These are phyloP conservation scores for Paramecium octaurelia DNA, from an alignment of 73 alveolate species.

Conservation along the genomic window DNA sequence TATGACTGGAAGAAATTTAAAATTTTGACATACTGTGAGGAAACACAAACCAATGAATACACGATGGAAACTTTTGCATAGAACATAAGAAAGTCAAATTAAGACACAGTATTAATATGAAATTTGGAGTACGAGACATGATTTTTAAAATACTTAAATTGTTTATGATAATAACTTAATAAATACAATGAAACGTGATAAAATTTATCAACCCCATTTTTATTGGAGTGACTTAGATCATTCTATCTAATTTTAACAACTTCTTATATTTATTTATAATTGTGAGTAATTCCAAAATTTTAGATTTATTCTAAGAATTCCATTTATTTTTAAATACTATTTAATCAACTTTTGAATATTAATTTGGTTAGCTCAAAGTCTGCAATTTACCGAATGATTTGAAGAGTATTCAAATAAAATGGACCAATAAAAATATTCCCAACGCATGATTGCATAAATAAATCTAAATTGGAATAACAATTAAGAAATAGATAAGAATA, in stretches of 20 bases:
- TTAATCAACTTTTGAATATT: no score
- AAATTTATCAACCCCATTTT: neutral
- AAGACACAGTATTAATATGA: neutral
- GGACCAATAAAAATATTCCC: neutral
- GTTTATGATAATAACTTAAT: neutral
- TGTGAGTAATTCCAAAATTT: no score
- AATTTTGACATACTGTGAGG: neutral
- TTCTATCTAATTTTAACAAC: neutral
- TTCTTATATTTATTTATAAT: neutral
- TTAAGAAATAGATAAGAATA: no score
- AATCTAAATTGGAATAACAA: no score
- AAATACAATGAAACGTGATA: no score
- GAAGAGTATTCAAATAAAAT: neutral
- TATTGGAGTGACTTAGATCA: neutral
- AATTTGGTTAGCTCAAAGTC: no score
- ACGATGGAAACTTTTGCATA: neutral
- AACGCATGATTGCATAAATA: no score
- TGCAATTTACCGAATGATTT: no score
- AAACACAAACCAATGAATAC: neutral
- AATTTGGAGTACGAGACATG: neutral
- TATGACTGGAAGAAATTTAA: constrained; percentile 29
- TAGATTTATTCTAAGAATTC: no score
- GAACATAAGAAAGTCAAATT: neutral
- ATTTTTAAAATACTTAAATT: neutral
- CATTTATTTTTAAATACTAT: no score